A percentile compares a stretch with the other conserved stretches of the same genome.
phyloP scores from a whole-genome alignment of 495 filamentous ascomycete genomes.

The Rhypophila decipiens region DNA sequence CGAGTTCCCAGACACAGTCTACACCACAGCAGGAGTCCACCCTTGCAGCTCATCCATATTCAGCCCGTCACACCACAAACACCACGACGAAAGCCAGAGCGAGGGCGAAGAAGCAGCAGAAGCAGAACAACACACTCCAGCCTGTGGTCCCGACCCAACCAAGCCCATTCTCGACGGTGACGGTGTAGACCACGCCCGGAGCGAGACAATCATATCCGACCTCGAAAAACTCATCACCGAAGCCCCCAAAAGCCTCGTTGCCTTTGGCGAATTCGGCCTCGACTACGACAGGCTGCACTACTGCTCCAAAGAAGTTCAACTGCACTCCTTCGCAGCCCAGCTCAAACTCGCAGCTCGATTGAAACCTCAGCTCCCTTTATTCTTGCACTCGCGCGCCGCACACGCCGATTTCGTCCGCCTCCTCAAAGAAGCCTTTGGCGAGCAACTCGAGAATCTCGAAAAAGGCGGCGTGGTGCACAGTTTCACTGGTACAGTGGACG shows the following conservation, averaged over 20 bases:
- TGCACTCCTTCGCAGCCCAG: conserved; percentile 78
- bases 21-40: conserved; percentile 87
- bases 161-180: conserved; percentile 32
- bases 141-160: conserved; percentile 35
- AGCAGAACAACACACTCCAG: conserved; percentile 35
- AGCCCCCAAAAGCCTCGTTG: conserved; percentile 48
- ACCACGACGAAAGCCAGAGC: conserved; percentile 34
- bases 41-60: conserved; percentile 74
- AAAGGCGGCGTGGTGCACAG: conserved; percentile 78
- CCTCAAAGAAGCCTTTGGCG: conserved; percentile 39
- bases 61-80: conserved; percentile 50
- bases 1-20: conserved; percentile 71
- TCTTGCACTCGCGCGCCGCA: conserved; percentile 83
- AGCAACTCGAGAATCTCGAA: conserved; percentile 49
- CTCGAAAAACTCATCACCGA: conserved; percentile 49
- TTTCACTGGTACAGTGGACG: conserved; percentile 79
- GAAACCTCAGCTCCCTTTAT: conserved; percentile 72
- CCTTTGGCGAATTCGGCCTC: conserved; percentile 92
- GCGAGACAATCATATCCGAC: conserved; percentile 46
- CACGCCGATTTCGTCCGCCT: conserved; percentile 72
- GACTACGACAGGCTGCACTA: conserved; percentile 90
- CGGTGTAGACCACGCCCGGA: conserved; percentile 29
- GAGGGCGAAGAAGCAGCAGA: conserved; percentile 19
- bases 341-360: conserved; percentile 61
- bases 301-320: conserved; percentile 66